Conservation (phyloP, 176 grass and related monocot genomes). For the Themeda triandra region DNA sequence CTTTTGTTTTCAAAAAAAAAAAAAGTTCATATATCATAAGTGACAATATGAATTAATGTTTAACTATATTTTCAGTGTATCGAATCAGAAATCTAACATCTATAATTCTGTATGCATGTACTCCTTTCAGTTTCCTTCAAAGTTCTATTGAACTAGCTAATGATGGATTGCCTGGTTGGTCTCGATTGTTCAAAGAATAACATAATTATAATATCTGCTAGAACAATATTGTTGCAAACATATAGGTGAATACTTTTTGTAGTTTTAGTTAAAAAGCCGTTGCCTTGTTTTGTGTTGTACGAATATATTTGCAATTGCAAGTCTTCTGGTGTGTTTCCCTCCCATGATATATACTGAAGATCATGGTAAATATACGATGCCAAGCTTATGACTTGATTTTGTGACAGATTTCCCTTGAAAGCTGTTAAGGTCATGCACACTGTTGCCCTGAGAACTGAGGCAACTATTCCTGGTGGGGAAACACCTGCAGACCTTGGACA, state of each 20-base stretch:
- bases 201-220: not conserved
- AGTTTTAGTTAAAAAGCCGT: not conserved
- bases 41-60: not conserved
- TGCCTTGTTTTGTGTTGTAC: not conserved
- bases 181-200: not conserved
- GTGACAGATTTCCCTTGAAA: conserved; percentile 91
- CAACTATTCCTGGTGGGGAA: conserved; percentile 65
- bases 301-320: not conserved
- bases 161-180: not conserved
- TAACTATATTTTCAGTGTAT: conserved; percentile 6
- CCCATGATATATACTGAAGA: not conserved
- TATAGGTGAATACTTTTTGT: not conserved
- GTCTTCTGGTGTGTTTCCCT: conserved; percentile 7
- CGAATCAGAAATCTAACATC: not conserved
- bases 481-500: conserved; percentile 77
- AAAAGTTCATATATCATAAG: not conserved
- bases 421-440: conserved; percentile 99
- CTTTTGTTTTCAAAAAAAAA: no score
- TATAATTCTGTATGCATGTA: not conserved
- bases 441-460: conserved; percentile 89
- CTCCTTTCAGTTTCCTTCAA: conserved; percentile 10
- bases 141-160: conserved; percentile 1
- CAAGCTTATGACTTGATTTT: conserved; percentile 5
- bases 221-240: not conserved
- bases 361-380: not conserved